Evolutionary conservation across 1,139 yeast species (phyloP), one percentile per base, ranked within the genome.

Genomic region (Debaryomyces nepalensis): DNA sequence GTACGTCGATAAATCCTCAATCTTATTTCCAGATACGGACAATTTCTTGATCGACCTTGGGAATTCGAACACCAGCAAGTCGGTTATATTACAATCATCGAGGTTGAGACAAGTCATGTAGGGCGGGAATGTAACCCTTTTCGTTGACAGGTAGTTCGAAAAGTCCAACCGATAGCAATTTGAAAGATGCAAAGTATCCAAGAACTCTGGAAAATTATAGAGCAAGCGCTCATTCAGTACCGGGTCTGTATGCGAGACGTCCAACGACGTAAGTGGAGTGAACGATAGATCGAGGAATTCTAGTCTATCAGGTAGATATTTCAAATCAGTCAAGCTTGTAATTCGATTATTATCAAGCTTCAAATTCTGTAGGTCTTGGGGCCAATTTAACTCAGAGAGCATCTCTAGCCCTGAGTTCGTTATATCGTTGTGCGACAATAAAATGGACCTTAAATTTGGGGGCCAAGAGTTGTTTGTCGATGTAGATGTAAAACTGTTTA

Each of bases 381-480:
- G 72, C 70, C 70, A 66, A n/a, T 46, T 41, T 48, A 52, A 14
- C 33, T 40, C 4, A 26, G 54, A 42, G 19, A 63, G 49, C 20
- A 46, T 43, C 3, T 24, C 19, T 30, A 66, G 33, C 0, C 59
- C 43, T 1, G 47, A 43, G 45, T 64, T 58, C 26, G 50, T 50
- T 3, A 66, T 51, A 9, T 45, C 46, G 40, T 66, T 65, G 29
- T 51, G 49, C n/a, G 57, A 48, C 26, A 68, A 49, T 11, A 63
- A 49, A n/a, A 68, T 50, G 7, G 64, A 55, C 32, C 47, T 51
- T 42, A 68, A 51, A 21, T 50, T 46, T 2, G 46, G 45, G 0
- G 73, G 72, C 71, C 71, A 68, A 1, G 64, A 62, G 54, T 58
- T 54, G 3, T 40, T 43, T 4, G 41, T 29, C 4, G 46, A 46